Base-by-base conservation (phyloP, 2,329 filamentous ascomycete species). In the Penicillium sp. region DNA sequence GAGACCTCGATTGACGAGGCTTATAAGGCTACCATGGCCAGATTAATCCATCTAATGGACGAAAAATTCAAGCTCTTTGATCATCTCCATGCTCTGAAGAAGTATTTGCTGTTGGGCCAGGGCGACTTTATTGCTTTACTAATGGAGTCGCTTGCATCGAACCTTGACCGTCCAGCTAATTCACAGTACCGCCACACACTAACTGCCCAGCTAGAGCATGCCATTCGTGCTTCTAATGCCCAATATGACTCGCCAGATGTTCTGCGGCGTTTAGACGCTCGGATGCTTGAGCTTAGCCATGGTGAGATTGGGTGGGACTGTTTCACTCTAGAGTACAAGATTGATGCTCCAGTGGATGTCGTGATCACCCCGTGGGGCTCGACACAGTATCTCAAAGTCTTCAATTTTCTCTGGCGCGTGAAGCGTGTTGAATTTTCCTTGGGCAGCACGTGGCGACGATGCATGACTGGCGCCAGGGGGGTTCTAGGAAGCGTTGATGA, bases 221-320 rank as follows among this genome's bases (percentile, higher is more conserved):
- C 95, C 41, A 97, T 99, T 69, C 91, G 94, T 59, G 94, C 95
- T 63, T 97, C 93, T 11, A 99, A 98, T 75, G 96, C 95, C 7
- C 96, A 99, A 76, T 96, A 93, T 74, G 95, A 99, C 77, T 91
- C 91, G 4, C 87, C 92, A 1, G 96, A 99, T 73, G 93, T 99
- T 5, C 86, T 99, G 30, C 88, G 92, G 5, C 88, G 95, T 11
- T 85, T 99, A 3, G 95, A 99, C 77, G 94, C 95, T n/a, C 91
- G 96, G 64, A 98, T 99, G 94, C 85, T 99, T 46, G 94, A 98
- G 79, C 85, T 98, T 6, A 96, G 91, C 8, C 93, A 97, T 70
- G 95, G 95, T 56, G 95, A 99, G 71, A 98, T 97, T 57, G 95
- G 95, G 54, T 99, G 95, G 95, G 95, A 99, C 74, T 97, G 96